Conservation (phyloP, 83 land plant genomes). For the Picea engelmannii region DNA sequence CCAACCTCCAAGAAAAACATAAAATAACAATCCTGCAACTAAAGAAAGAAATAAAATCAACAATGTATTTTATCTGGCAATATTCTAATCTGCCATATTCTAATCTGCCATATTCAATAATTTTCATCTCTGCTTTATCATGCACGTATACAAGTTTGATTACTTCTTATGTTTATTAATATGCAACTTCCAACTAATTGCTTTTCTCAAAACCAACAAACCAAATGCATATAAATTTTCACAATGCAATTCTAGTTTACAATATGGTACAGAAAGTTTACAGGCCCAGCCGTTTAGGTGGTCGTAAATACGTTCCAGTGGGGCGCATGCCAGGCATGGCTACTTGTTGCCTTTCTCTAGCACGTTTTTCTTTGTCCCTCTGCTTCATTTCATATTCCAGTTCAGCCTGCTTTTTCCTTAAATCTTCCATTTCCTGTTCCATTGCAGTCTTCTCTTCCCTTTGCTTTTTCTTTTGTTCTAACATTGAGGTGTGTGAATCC, state of each 20-base stretch:
- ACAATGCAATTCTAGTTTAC: not conserved
- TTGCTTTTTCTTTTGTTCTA: conserved; percentile 89
- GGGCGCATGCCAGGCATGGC: conserved; percentile 61
- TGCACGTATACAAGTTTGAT: too few species aligned
- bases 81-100: too few species aligned
- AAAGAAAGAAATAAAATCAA: too few species aligned
- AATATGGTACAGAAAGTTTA: conserved; percentile 24
- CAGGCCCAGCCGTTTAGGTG: conserved; percentile 69
- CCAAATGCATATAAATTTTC: not conserved
- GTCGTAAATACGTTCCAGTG: conserved; percentile 49
- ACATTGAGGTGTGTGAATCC: conserved; percentile 90
- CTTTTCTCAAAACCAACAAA: too few species aligned
- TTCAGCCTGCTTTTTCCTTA: conserved; percentile 73
- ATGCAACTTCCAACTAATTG: too few species aligned
- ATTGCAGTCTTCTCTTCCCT: conserved; percentile 90
- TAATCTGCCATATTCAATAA: too few species aligned
- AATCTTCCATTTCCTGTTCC: conserved; percentile 97
- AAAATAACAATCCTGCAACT: too few species aligned
- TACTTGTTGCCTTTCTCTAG: conserved; percentile 69
- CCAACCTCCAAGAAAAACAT: too few species aligned
- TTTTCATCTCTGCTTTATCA: too few species aligned
- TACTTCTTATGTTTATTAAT: too few species aligned
- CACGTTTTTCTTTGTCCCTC: conserved; percentile 64
- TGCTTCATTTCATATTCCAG: conserved; percentile 38
- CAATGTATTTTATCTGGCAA: too few species aligned